Evolutionary conservation across 306 rosid species (phyloP).

Genomic region (Acacia acuminata): DNA sequence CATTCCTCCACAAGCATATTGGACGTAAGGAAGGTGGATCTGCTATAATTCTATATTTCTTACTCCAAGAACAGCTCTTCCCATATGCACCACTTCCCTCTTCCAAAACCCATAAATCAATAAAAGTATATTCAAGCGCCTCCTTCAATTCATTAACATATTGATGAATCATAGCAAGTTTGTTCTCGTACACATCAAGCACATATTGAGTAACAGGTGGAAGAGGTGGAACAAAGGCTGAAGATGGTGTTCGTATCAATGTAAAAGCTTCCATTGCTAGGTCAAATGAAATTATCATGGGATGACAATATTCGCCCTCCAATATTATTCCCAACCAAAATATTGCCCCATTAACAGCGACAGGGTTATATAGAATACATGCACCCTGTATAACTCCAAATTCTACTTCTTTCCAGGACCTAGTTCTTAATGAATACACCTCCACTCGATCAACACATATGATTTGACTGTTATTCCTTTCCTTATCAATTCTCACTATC

Average conservation of each 20-base stretch:
- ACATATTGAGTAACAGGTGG: no score
- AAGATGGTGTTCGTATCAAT: background rate
- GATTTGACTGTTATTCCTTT: background rate
- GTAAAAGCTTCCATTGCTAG: background rate
- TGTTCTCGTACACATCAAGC: background rate
- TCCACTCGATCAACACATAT: background rate
- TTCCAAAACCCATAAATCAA: background rate
- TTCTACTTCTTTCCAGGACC: constrained; percentile 25
- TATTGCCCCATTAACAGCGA: background rate
- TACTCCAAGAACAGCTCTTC: background rate
- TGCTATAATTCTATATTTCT: background rate
- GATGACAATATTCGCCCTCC: background rate
- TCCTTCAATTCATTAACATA: background rate
- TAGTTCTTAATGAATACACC: constrained; percentile 5
- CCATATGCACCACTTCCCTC: background rate
- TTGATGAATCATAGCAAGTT: background rate
- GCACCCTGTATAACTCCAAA: background rate
- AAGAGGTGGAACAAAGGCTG: no score
- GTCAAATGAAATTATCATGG: background rate
- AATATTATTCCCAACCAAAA: background rate
- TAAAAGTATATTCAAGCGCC: no score
- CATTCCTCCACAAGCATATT: background rate
- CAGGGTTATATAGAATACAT: no score
- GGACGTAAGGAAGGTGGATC: background rate
- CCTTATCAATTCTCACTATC: background rate